phyloP scores from a whole-genome alignment of 306 rosid genomes.

The Amphicarpaea edgeworthii region DNA sequence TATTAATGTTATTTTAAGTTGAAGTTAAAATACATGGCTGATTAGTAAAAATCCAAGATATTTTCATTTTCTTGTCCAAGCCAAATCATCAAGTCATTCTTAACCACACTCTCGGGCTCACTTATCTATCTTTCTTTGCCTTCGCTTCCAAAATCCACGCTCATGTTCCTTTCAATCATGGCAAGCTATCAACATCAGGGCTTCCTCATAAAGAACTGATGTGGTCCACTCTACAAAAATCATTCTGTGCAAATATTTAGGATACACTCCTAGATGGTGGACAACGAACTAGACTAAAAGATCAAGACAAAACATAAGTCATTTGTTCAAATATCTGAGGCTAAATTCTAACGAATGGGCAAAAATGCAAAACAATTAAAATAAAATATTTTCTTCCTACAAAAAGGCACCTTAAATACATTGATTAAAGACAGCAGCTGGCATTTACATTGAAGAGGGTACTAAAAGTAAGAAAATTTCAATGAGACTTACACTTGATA shows the following conservation, averaged over 20 bases:
- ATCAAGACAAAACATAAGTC: not conserved
- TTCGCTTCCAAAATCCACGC: slow-evolving; percentile 7
- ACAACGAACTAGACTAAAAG: not conserved
- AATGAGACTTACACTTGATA: slow-evolving; percentile 36
- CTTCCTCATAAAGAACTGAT: slow-evolving; percentile 41
- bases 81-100: not conserved
- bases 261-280: slow-evolving; percentile 6
- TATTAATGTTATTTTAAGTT: no score
- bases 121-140: not conserved
- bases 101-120: not conserved
- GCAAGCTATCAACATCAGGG: not conserved
- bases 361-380: not conserved
- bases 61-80: not conserved
- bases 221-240: slow-evolving; percentile 33
- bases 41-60: not conserved
- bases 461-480: slow-evolving; percentile 18
- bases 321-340: slow-evolving; percentile 14
- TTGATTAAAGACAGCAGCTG: slow-evolving; percentile 32
- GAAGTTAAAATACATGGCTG: not conserved
- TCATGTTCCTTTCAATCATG: not conserved
- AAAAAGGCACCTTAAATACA: slow-evolving; percentile 29
- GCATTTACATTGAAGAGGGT: slow-evolving; percentile 38
- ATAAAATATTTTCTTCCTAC: slow-evolving; percentile 24
- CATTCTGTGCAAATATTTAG: slow-evolving; percentile 40
- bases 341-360: slow-evolving; percentile 25